Evolutionary conservation across 2,329 filamentous ascomycete genomes (phyloP), one percentile per base, ranked within the genome.

Genomic region (Alternaria incomplexa): DNA sequence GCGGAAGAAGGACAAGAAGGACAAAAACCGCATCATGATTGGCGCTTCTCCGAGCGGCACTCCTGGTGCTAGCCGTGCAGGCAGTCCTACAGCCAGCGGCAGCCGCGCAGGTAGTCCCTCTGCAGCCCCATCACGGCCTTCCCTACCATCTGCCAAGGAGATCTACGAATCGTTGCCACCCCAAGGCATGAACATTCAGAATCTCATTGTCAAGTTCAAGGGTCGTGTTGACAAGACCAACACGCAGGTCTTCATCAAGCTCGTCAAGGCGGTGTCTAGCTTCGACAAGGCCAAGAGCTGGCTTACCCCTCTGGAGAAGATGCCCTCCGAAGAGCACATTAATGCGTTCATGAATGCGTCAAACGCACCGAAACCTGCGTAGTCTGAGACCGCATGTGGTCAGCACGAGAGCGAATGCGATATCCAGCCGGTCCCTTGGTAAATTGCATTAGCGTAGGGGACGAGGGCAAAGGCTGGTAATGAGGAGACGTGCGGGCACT

Each of bases 21-120:
- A 84, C 71, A 90, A 83, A 61, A 87, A 86, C 77, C 87, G 84
- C 70, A 77, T 88, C 69, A 88, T 83, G 61, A 79, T 83, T 56
- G 81, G 83, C 26, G 84, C 82, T 17, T 88, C 88, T 6, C 88
- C 89, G 6, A 81, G 81, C 8, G 87, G 83, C 15, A 91, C 89
- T 9, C 84, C 90, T 63, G 86, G 87, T 55, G 85, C 85, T 28
- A 92, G 89, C 72, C 90, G 79, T 28, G 78, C 78, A 54, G 77
- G 75, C 22, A 80, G 78, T 51, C 88, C 72, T 83, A 79, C 71
- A 28, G 76, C 67, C 46, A 76, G 74, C 45, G 74, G 72, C 44
- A 77, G 75, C 55, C 68, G 75, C 23, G 74, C 76, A 32, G 71
- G 65, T 22, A 79, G 75, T 57, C 76, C 77, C 20, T 62, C 69